phyloP scores from a whole-genome alignment of 805 yeast species.

The Saturnispora diversa region DNA sequence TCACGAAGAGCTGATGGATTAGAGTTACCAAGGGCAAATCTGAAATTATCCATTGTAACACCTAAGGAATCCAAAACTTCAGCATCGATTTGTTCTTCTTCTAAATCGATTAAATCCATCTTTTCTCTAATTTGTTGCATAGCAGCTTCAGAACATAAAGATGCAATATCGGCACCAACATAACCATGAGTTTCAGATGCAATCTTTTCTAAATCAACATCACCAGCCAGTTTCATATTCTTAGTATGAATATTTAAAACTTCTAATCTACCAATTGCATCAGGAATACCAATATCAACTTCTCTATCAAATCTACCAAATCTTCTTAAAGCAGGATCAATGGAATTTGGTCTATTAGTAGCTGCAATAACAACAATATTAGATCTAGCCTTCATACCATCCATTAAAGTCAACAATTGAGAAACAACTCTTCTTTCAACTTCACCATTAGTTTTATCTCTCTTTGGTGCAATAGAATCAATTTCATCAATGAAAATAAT shows the following conservation, averaged over 20 bases:
- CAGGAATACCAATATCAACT: slow-evolving; percentile 89
- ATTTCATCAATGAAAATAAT: slow-evolving; percentile 97
- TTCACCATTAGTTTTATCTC: slow-evolving; percentile 99
- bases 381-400: slow-evolving; percentile 99
- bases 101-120: slow-evolving; percentile 95
- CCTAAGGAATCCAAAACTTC: slow-evolving; percentile 94
- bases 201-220: slow-evolving; percentile 90
- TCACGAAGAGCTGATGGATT: slow-evolving; percentile 99
- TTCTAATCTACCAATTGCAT: slow-evolving; percentile 96
- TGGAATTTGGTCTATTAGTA: slow-evolving; percentile 79
- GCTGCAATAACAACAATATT: slow-evolving; percentile 98
- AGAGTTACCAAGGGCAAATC: slow-evolving; percentile 94
- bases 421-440: slow-evolving; percentile 99
- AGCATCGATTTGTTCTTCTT: slow-evolving; percentile 94
- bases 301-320: slow-evolving; percentile 83
- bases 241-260: slow-evolving; percentile 95
- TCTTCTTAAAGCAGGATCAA: slow-evolving; percentile 79
- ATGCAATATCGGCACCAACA: slow-evolving; percentile 98
- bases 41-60: slow-evolving; percentile 97
- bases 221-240: slow-evolving; percentile 94
- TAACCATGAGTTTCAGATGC: slow-evolving; percentile 99
- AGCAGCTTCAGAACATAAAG: slow-evolving; percentile 99
- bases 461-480: slow-evolving; percentile 98
- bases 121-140: slow-evolving; percentile 99
- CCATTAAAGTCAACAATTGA: slow-evolving; percentile 95